These are phyloP conservation scores for Cladophialophora carrionii DNA, from an alignment of 2,329 filamentous ascomycete species.

Conservation along the genomic window DNA sequence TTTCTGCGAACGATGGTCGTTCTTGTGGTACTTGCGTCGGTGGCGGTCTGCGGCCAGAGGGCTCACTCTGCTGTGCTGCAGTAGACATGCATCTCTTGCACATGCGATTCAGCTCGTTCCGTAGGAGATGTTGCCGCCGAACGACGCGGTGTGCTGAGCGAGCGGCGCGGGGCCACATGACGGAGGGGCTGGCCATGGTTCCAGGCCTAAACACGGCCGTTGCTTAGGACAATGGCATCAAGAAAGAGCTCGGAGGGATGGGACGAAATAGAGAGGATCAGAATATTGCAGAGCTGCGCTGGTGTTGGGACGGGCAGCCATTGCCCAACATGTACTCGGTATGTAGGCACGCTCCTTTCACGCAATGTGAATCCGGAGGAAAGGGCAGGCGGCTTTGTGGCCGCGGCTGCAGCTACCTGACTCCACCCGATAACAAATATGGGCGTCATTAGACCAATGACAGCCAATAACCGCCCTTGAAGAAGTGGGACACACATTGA, in stretches of 20 bases:
- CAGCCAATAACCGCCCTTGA: background rate
- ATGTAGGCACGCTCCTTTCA: background rate
- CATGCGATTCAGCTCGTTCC: slow-evolving; percentile 16
- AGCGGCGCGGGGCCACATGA: slow-evolving; percentile 11
- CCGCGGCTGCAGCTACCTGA: slow-evolving; percentile 21
- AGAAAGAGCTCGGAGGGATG: background rate
- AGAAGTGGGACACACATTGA: no score
- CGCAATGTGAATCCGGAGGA: background rate
- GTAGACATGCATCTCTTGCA: slow-evolving; percentile 28
- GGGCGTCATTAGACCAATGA: background rate
- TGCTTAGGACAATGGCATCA: slow-evolving; percentile 4
- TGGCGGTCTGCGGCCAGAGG: background rate
- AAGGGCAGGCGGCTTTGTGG: slow-evolving; percentile 23
- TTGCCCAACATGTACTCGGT: background rate
- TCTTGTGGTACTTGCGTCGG: background rate
- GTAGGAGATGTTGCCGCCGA: slow-evolving; percentile 4
- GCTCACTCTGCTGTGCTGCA: slow-evolving; percentile 11
- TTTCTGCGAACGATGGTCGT: slow-evolving; percentile 14
- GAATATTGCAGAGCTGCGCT: background rate
- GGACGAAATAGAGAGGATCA: background rate
- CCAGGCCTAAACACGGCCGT: background rate
- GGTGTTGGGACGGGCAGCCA: slow-evolving; percentile 3
- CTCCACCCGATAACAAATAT: slow-evolving; percentile 3
- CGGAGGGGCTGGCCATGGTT: slow-evolving; percentile 11
- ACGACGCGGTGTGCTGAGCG: slow-evolving; percentile 23